These are phyloP conservation scores for Colletotrichum eremochloae DNA, from an alignment of 2,329 filamentous ascomycete species.

Conservation along the genomic window DNA sequence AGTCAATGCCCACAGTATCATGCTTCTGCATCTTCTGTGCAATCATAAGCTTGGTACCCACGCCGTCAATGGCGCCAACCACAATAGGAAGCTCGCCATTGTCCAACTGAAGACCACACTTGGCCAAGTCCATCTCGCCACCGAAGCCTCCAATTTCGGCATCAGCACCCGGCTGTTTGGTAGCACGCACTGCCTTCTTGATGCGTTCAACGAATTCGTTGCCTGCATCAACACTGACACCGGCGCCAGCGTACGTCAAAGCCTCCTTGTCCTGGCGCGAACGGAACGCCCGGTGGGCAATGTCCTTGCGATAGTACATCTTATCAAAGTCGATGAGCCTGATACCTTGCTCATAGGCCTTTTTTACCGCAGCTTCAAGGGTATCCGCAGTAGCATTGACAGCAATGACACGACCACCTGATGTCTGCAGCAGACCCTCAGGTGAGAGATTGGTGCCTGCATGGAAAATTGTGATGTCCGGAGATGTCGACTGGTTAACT, in stretches of 20 bases:
- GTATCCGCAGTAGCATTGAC: conserved; percentile 76
- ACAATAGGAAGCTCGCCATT: conserved; percentile 76
- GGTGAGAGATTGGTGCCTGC: conserved; percentile 77
- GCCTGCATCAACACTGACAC: conserved; percentile 93
- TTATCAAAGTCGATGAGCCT: conserved; percentile 79
- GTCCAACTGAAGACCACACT: conserved; percentile 65
- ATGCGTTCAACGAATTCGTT: conserved; percentile 94
- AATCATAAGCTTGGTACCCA: conserved; percentile 97
- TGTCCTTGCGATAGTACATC: conserved; percentile 90
- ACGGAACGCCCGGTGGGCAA: conserved; percentile 81
- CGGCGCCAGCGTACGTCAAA: conserved; percentile 92
- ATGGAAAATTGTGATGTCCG: conserved; percentile 81
- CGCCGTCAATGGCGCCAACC: conserved; percentile 95
- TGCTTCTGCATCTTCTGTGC: conserved; percentile 92
- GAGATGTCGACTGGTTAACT: conserved; percentile 52
- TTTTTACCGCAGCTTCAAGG: conserved; percentile 81
- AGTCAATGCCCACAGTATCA: conserved; percentile 94
- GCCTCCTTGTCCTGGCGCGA: conserved; percentile 58
- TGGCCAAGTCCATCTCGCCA: conserved; percentile 82
- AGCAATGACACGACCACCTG: conserved; percentile 88
- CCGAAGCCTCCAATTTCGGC: conserved; percentile 97
- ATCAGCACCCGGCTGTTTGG: conserved; percentile 86
- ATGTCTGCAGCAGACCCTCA: conserved; percentile 72
- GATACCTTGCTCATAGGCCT: conserved; percentile 81
- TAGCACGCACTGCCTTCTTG: conserved; percentile 89